Evolutionary conservation across 257 asterid genomes (phyloP).

Genomic region (Nicotiana benthamiana): DNA sequence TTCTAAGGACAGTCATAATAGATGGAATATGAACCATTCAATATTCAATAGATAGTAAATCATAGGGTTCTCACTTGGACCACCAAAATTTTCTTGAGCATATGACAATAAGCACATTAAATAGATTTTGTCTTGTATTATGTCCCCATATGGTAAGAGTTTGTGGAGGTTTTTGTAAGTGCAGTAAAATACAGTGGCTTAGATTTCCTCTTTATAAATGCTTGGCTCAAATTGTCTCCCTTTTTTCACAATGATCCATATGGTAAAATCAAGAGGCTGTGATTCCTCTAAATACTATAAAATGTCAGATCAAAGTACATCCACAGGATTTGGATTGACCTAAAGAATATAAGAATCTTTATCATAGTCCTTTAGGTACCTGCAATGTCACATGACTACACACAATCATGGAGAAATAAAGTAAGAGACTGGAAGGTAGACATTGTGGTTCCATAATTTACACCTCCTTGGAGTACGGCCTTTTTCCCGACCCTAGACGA

Average conservation of each 20-base stretch:
- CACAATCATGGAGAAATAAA: neutral
- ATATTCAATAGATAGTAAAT: too few relatives aligned
- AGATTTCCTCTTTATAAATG: neutral
- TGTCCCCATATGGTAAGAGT: neutral
- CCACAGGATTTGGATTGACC: neutral
- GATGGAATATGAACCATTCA: too few relatives aligned
- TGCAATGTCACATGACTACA: constrained; percentile 3
- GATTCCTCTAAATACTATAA: neutral
- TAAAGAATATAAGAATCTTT: neutral
- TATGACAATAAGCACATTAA: neutral
- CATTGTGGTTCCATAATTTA: too few relatives aligned
- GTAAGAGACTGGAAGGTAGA: neutral
- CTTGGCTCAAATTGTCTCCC: neutral
- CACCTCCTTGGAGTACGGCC: too few relatives aligned
- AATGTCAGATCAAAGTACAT: neutral
- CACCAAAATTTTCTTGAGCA: neutral
- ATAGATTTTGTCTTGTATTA: constrained; percentile 2
- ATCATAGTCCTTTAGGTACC: neutral
- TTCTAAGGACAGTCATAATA: too few relatives aligned
- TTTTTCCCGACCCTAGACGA: too few relatives aligned
- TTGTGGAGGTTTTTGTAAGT: neutral
- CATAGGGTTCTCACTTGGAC: neutral
- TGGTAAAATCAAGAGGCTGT: neutral
- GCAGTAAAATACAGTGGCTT: neutral
- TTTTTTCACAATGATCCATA: neutral